Evolutionary conservation across 768 basidiomycete species (phyloP).

Genomic region (Xerocomus brunneocitrinus): DNA sequence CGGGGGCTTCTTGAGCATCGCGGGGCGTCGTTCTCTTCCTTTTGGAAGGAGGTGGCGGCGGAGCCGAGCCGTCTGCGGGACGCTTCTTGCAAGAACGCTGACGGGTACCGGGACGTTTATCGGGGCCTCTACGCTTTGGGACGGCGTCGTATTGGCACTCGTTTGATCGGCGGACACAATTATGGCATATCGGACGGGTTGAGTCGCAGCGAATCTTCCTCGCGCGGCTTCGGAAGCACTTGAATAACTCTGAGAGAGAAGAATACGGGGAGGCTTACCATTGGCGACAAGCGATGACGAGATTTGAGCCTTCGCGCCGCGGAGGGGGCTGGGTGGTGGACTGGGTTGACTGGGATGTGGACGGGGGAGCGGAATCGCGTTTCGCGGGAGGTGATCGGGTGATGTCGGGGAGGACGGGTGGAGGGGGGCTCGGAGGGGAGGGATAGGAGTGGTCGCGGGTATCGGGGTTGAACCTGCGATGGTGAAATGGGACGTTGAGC

Average conservation of each 20-base stretch:
- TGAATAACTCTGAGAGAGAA: conserved; percentile 26
- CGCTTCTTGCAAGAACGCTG: conserved; percentile 85
- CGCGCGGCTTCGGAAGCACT: conserved; percentile 56
- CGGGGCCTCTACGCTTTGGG: conserved; percentile 80
- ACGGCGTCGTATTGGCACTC: conserved; percentile 75
- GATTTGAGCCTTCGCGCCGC: conserved; percentile 57
- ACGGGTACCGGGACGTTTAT: conserved; percentile 81
- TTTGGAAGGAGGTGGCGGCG: conserved; percentile 48
- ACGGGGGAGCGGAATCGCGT: conserved; percentile 44
- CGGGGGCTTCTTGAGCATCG: conserved; percentile 30
- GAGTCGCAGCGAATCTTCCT: conserved; percentile 88
- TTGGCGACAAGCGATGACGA: conserved; percentile 81
- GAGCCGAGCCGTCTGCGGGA: conserved; percentile 49
- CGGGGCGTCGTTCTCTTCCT: conserved; percentile 42
- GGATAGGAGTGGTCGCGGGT: conserved; percentile 37
- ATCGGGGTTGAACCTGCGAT: conserved; percentile 33
- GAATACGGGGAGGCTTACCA: conserved; percentile 51
- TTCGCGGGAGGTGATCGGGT: conserved; percentile 34
- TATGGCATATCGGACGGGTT: conserved; percentile 74
- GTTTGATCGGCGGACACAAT: conserved; percentile 74
- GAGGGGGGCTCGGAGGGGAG: conserved; percentile 28
- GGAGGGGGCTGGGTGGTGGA: conserved; percentile 26
- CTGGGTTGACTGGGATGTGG: conserved; percentile 23
- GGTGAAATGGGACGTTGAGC: conserved; percentile 18
- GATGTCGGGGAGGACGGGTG: conserved; percentile 18